These are phyloP conservation scores for Leptoxyphium fumago DNA, from an alignment of 2,329 filamentous ascomycete species.

Conservation along the genomic window DNA sequence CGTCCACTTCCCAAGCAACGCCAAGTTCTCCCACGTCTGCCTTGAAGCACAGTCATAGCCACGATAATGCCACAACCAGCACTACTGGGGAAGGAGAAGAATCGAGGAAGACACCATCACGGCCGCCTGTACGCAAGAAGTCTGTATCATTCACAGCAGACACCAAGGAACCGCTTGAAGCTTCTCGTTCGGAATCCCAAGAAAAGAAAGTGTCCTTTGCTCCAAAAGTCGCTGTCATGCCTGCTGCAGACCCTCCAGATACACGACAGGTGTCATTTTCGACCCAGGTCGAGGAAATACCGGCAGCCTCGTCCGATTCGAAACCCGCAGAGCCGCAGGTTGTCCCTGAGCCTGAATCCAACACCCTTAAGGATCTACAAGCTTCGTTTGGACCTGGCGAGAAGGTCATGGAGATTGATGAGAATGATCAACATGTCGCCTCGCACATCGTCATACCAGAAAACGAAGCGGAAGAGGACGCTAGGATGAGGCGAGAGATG, in stretches of 20 bases:
- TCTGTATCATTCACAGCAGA: constrained; percentile 50
- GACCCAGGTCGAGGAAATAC: constrained; percentile 18
- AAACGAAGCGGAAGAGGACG: constrained; percentile 67
- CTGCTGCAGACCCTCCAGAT: constrained; percentile 19
- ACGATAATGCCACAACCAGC: constrained; percentile 9
- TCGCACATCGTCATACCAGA: constrained; percentile 47
- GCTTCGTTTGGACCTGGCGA: constrained; percentile 21
- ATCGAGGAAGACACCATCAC: constrained; percentile 5
- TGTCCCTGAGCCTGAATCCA: background rate
- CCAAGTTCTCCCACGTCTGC: background rate
- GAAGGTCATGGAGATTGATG: constrained; percentile 29
- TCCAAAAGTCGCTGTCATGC: constrained; percentile 21
- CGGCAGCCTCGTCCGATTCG: constrained; percentile 6
- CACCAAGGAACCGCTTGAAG: constrained; percentile 34
- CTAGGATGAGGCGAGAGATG: constrained; percentile 72
- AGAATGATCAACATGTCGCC: constrained; percentile 25
- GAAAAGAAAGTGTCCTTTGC: constrained; percentile 22
- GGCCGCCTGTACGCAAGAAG: constrained; percentile 28
- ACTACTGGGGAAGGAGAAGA: background rate
- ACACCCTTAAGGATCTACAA: constrained; percentile 14
- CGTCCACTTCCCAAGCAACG: background rate
- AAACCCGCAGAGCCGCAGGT: background rate
- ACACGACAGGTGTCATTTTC: constrained; percentile 19
- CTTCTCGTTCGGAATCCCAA: constrained; percentile 14
- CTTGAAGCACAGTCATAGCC: constrained; percentile 25